phyloP scores from a whole-genome alignment of 257 asterid genomes.

The Salvia hispanica region DNA sequence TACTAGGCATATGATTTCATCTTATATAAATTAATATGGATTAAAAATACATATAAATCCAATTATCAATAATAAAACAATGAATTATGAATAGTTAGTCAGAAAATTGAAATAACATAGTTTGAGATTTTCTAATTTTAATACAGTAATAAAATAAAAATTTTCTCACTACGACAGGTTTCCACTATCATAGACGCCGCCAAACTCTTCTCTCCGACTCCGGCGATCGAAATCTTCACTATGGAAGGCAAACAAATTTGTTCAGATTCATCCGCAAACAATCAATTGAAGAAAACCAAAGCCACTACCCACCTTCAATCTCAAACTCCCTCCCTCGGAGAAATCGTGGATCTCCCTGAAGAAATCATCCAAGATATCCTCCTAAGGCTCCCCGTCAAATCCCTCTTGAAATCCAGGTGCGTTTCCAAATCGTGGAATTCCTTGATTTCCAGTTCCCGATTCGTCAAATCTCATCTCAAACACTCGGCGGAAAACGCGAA shows the following conservation, averaged over 20 bases:
- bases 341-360: conserved; percentile 36
- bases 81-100: too few relatives aligned
- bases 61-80: too few relatives aligned
- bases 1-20: too few relatives aligned
- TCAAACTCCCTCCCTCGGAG: conserved; percentile 12
- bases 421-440: conserved; percentile 51
- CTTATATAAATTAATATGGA: too few relatives aligned
- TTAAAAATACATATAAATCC: too few relatives aligned
- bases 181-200: too few relatives aligned
- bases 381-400: conserved; percentile 51
- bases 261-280: neutral
- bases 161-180: too few relatives aligned
- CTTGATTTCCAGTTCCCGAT: conserved; percentile 39
- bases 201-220: too few relatives aligned
- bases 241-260: conserved; percentile 21
- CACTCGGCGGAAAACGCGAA: conserved; percentile 20
- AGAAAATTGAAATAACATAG: too few relatives aligned
- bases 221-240: neutral
- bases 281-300: conserved; percentile 26
- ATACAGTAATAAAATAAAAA: too few relatives aligned
- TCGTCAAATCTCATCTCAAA: conserved; percentile 41
- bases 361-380: conserved; percentile 53
- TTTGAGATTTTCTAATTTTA: too few relatives aligned
- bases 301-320: neutral
- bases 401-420: conserved; percentile 47